Evolutionary conservation across 2,329 filamentous ascomycete species (phyloP).

Genomic region (Aspergillus novofumigatus): DNA sequence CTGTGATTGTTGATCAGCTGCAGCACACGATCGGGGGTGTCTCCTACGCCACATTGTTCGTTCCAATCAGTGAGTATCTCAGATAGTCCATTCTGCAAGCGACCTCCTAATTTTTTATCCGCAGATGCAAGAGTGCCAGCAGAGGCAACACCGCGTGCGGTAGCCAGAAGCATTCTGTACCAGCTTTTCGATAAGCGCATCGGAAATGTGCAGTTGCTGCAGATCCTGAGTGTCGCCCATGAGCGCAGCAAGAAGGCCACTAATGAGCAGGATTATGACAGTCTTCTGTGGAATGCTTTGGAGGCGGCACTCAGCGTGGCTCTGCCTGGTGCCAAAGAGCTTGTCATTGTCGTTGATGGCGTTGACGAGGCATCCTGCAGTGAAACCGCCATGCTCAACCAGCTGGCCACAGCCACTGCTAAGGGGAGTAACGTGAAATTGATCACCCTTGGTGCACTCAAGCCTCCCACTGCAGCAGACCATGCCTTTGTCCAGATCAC

Average conservation of each 20-base stretch:
- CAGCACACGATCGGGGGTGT: constrained; percentile 36
- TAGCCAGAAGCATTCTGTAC: constrained; percentile 34
- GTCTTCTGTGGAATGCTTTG: constrained; percentile 34
- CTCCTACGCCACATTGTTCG: constrained; percentile 31
- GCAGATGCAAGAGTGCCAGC: constrained; percentile 31
- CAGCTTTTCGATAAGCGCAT: constrained; percentile 39
- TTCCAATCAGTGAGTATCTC: constrained; percentile 31
- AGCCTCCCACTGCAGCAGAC: constrained; percentile 8
- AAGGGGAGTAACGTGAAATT: constrained; percentile 25
- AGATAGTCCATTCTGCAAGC: background rate
- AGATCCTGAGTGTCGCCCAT: constrained; percentile 32
- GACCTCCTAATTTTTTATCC: background rate
- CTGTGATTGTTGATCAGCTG: constrained; percentile 38
- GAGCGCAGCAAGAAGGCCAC: constrained; percentile 22
- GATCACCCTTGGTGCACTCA: constrained; percentile 27
- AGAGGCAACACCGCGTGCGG: constrained; percentile 26
- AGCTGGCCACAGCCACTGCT: constrained; percentile 20
- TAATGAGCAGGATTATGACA: constrained; percentile 29
- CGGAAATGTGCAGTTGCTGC: constrained; percentile 36
- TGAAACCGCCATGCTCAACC: constrained; percentile 26
- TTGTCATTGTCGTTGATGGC: constrained; percentile 39
- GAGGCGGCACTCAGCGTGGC: constrained; percentile 25
- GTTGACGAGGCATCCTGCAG: constrained; percentile 33
- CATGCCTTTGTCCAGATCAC: constrained; percentile 24
- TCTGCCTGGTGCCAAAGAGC: constrained; percentile 29